Evolutionary conservation across 768 basidiomycete species (phyloP), one percentile per base, ranked within the genome.

Genomic region (Scleroderma bovista): DNA sequence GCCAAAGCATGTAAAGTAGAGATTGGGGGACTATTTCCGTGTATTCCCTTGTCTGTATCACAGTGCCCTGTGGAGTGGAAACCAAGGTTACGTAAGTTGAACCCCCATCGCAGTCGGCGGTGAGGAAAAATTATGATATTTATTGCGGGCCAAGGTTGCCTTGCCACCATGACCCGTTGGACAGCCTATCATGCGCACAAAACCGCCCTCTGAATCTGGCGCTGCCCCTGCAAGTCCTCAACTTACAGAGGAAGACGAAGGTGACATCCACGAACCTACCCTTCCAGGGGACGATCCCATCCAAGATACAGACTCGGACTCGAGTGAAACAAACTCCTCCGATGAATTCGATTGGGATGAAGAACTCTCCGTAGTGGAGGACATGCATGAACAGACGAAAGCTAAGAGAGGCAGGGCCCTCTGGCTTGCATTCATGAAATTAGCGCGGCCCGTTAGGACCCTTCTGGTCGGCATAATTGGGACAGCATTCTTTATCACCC

Each of bases 291-390:
- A 59, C 22, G 51, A 29, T 26, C 50, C 49, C 19, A 48, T 44
- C 0, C 47, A 50, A 26, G 46, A 52, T 23, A 55, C 53, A 17
- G 65, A 63, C 16, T 61, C 67, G 16, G 65, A 67, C 31, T 58
- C 52, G 8, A 72, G 79, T n/a, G 75, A 71, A 23, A 83, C 83
- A 12, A 77, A 81, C 55, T 74, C 79, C 3, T 78, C 76, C 10
- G 84, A 86, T 59, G 82, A 87, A 57, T 87, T 89, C 56, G 75
- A 87, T 69, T 86, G 85, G 85, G 83, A 86, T 48, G 76, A 81
- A 46, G 81, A 83, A 13, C 48, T 50, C 39, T 54, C 64, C 34
- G 34, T 16, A 16, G 66, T 62, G 31, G 52, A 58, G 44, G 64
- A 54, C 29, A 50, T 46, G 3, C 53, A 38, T 37, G 57, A 60